Evolutionary conservation across 2,329 filamentous ascomycete genomes (phyloP).

Genomic region (Biscogniauxia mediterranea): DNA sequence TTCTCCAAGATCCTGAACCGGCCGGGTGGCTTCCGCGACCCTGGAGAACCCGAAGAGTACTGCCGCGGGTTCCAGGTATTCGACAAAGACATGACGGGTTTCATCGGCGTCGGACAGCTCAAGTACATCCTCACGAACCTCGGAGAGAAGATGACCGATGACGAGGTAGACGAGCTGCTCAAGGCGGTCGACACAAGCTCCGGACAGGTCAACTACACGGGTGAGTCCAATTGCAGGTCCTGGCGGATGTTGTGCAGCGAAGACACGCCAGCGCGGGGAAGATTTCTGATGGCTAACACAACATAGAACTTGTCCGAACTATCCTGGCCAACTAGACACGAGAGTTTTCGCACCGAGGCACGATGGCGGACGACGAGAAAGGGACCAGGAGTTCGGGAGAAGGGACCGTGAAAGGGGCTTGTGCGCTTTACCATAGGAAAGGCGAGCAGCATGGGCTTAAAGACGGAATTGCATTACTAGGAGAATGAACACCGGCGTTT

Average conservation of each 20-base stretch:
- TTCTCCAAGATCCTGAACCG: conserved; percentile 97
- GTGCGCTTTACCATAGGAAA: background rate
- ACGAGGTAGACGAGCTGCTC: conserved; percentile 97
- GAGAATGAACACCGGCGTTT: background rate
- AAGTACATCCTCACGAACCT: conserved; percentile 97
- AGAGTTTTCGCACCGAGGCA: conserved; percentile 8
- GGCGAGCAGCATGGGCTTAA: background rate
- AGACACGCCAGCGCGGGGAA: background rate
- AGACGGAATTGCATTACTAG: background rate
- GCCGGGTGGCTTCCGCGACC: conserved; percentile 95
- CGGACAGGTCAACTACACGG: conserved; percentile 96
- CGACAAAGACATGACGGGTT: conserved; percentile 98
- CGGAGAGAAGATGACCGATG: conserved; percentile 98
- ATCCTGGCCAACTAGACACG: conserved; percentile 74
- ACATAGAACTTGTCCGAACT: conserved; percentile 74
- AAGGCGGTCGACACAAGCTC: conserved; percentile 97
- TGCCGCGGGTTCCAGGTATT: conserved; percentile 99
- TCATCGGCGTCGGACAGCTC: conserved; percentile 95
- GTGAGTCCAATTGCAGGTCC: conserved; percentile 46
- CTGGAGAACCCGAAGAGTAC: conserved; percentile 96
- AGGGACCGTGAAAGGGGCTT: conserved; percentile 3
- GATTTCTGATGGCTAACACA: conserved; percentile 8
- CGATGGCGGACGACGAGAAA: conserved; percentile 16
- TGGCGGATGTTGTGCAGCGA: background rate
- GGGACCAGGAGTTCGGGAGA: conserved; percentile 25